Evolutionary conservation across 1,284 basidiomycete species (phyloP).

Genomic region (Chiua sp.): DNA sequence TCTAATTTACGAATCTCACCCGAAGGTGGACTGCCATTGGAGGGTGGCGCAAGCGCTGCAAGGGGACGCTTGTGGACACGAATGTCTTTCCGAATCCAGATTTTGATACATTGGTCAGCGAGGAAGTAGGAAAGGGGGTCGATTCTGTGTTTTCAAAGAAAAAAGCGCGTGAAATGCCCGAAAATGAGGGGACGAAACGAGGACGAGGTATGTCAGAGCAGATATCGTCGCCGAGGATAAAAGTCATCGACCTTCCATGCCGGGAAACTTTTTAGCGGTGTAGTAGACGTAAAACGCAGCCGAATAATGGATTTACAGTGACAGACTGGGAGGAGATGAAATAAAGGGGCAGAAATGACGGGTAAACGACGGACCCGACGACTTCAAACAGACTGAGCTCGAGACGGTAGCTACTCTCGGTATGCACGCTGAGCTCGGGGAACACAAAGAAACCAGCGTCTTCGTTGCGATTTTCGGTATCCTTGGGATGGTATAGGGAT

Average conservation of each 20-base stretch:
- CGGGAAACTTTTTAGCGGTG: slow-evolving; percentile 95
- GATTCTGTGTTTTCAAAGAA: slow-evolving; percentile 61
- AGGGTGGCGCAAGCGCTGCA: slow-evolving; percentile 44
- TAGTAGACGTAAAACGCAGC: slow-evolving; percentile 89
- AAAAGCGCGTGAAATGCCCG: slow-evolving; percentile 3
- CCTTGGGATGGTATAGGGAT: slow-evolving; percentile 94
- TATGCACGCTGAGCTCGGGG: slow-evolving; percentile 85
- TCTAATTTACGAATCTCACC: slow-evolving; percentile 30
- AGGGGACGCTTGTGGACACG: slow-evolving; percentile 74
- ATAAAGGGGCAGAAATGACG: no score
- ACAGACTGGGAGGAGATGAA: no score
- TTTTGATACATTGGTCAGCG: slow-evolving; percentile 93
- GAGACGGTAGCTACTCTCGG: slow-evolving; percentile 86
- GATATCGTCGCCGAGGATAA: slow-evolving; percentile 8
- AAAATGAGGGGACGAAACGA: slow-evolving; percentile 18
- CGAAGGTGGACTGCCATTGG: slow-evolving; percentile 39
- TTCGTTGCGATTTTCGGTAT: slow-evolving; percentile 81
- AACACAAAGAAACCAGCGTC: slow-evolving; percentile 95
- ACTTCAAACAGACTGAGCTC: slow-evolving; percentile 95
- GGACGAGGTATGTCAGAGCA: slow-evolving; percentile 28
- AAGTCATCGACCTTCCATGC: slow-evolving; percentile 78
- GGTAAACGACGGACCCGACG: slow-evolving; percentile 67
- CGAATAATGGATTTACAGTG: slow-evolving; percentile 92
- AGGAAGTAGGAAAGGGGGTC: slow-evolving; percentile 85
- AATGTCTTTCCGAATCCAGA: slow-evolving; percentile 89